Evolutionary conservation across 2,329 filamentous ascomycete genomes (phyloP), one percentile per base, ranked within the genome.

Genomic region (Colletotrichum destructivum): DNA sequence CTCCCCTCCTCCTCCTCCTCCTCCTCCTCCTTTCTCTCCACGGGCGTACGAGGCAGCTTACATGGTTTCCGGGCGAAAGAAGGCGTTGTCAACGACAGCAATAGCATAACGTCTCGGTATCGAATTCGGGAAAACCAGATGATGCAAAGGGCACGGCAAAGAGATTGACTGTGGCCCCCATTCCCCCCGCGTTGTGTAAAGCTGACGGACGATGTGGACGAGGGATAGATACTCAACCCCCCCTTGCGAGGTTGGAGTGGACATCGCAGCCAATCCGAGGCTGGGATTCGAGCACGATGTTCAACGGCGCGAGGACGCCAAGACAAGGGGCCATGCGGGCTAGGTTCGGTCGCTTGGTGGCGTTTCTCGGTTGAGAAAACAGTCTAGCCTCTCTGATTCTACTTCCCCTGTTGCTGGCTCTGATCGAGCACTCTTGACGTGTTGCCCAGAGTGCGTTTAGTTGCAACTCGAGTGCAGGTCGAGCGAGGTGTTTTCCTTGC

Each of bases 221-320:
- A 26, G 26, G 26, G 26, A 26, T 26, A 26, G 26, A 26, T 26
- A 26, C 26, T 26, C 26, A 26, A 26, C 26, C 26, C 26, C 23
- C 26, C 26, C 26, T 26, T 57, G 61, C 35, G 38, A 44, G 40
- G 57, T 51, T 66, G 26, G 23, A 21, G 49, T 11, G 46, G 15
- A 18, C 21, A 23, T 60, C 18, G 44, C 18, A 66, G 42, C 67
- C 67, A 70, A 70, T 70, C 40, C 40, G 46, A 15, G 6, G 62
- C 55, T 44, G 26, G 31, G 21, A 61, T 70, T 66, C 47, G 49
- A 66, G 67, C 67, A 70, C 62, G 67, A 60, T 66, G 55, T 47
- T 44, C 40, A 59, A 59, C 42, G 56, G 56, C 23, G 40, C 4
- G 40, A 59, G 9, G 56, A n/a, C 13, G 56, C 21, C 40, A n/a